phyloP scores from a whole-genome alignment of 2,329 filamentous ascomycete genomes.

The Hymenoscyphus fructigenus region DNA sequence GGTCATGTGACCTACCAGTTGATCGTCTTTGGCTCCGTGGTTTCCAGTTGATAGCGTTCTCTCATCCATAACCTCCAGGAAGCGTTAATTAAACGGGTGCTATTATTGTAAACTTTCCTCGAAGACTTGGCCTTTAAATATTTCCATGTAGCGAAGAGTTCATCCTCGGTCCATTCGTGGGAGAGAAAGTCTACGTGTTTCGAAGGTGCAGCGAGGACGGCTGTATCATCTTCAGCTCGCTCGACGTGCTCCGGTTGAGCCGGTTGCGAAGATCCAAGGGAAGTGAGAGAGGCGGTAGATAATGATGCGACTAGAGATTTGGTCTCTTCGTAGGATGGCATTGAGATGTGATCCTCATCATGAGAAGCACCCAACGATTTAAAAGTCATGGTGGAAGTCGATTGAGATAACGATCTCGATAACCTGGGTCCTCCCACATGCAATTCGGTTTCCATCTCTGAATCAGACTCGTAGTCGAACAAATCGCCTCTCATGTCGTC shows the following conservation, averaged over 20 bases:
- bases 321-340: conserved; percentile 13
- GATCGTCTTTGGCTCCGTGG: conserved; percentile 81
- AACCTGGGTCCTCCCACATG: conserved; percentile 9
- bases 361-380: not conserved
- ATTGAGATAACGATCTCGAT: conserved; percentile 4
- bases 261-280: not conserved
- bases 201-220: conserved; percentile 6
- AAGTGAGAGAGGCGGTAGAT: not conserved
- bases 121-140: conserved; percentile 74
- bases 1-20: conserved; percentile 61
- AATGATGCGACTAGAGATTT: not conserved
- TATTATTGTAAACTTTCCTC: conserved; percentile 73
- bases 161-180: conserved; percentile 92
- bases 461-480: conserved; percentile 7
- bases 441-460: conserved; percentile 10
- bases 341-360: conserved; percentile 2
- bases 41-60: conserved; percentile 78
- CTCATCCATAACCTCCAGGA: conserved; percentile 97
- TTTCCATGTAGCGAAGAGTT: conserved; percentile 95
- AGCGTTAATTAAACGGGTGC: conserved; percentile 83
- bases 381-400: conserved; percentile 3
- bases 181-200: conserved; percentile 86
- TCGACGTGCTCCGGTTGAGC: not conserved
- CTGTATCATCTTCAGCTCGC: conserved; percentile 9
- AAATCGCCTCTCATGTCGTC: not conserved